Conservation (phyloP, 176 grass and related monocot species). For the Aegilops sharonensis region DNA sequence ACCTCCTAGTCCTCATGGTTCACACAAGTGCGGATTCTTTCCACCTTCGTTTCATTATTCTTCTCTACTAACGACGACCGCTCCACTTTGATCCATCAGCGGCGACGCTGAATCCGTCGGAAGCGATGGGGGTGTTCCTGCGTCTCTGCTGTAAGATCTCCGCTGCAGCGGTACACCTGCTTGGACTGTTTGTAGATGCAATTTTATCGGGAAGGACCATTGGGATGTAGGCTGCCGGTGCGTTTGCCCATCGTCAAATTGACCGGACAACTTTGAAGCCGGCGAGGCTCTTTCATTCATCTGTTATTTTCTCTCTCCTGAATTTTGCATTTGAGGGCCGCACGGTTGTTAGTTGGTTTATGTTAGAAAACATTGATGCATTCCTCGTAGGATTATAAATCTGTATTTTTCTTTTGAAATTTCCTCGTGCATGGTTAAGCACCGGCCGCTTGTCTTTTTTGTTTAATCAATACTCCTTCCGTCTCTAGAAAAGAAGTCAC, state of each 20-base stretch:
- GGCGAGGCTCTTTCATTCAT: not conserved
- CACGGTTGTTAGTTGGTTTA: not conserved
- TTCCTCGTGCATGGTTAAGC: too few species aligned
- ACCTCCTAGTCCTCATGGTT: too few species aligned
- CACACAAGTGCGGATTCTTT: too few species aligned
- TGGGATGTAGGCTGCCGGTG: not conserved
- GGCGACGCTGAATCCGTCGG: not conserved
- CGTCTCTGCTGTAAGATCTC: constrained; percentile 1
- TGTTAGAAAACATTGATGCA: not conserved
- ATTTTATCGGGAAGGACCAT: constrained; percentile 42
- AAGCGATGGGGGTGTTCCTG: not conserved
- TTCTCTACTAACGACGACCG: too few species aligned
- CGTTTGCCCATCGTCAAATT: constrained; percentile 7
- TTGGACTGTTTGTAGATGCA: not conserved
- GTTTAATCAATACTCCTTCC: too few species aligned
- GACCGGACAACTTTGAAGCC: not conserved
- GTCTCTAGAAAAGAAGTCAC: too few species aligned
- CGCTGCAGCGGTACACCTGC: not conserved
- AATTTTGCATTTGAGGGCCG: constrained; percentile 17
- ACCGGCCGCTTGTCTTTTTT: too few species aligned
- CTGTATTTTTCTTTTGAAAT: too few species aligned
- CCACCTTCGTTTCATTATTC: too few species aligned
- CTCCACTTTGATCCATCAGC: too few species aligned
- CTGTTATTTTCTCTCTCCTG: not conserved
- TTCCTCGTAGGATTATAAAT: not conserved